These are phyloP conservation scores for Sugiyamaella valdiviana DNA, from an alignment of 805 yeast species.

Conservation along the genomic window DNA sequence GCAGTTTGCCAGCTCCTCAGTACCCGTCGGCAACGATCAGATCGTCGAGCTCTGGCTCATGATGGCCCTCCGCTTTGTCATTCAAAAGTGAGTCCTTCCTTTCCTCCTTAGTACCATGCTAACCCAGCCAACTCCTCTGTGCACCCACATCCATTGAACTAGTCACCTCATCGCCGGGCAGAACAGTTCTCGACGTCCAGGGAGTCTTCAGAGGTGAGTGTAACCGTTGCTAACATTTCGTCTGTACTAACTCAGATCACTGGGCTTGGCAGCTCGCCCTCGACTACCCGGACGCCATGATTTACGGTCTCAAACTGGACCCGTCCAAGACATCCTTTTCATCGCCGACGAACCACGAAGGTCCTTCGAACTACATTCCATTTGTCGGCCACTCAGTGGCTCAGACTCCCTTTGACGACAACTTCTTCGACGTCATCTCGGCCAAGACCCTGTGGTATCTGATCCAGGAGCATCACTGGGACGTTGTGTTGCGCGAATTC, in stretches of 20 bases:
- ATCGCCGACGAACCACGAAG: slow-evolving; percentile 18
- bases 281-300: slow-evolving; percentile 26
- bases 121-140: slow-evolving; percentile 18
- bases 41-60: slow-evolving; percentile 30
- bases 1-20: slow-evolving; percentile 22
- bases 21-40: slow-evolving; percentile 14
- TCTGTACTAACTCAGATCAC: slow-evolving; percentile 15
- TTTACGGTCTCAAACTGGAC: slow-evolving; percentile 27
- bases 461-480: slow-evolving; percentile 24
- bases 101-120: not conserved
- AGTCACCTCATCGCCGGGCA: slow-evolving; percentile 7
- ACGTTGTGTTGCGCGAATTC: slow-evolving; percentile 23
- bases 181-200: slow-evolving; percentile 22
- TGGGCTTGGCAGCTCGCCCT: slow-evolving; percentile 33
- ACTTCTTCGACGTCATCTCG: slow-evolving; percentile 26
- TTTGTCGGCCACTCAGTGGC: slow-evolving; percentile 23
- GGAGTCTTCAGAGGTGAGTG: slow-evolving; percentile 16
- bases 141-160: slow-evolving; percentile 21
- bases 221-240: not conserved
- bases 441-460: slow-evolving; percentile 31
- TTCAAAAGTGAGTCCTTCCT: slow-evolving; percentile 16
- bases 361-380: slow-evolving; percentile 29
- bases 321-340: slow-evolving; percentile 13
- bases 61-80: slow-evolving; percentile 27
- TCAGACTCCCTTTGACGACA: slow-evolving; percentile 29